Conservation (phyloP, 2,329 filamentous ascomycete genomes). For the Aspergillus novofumigatus region DNA sequence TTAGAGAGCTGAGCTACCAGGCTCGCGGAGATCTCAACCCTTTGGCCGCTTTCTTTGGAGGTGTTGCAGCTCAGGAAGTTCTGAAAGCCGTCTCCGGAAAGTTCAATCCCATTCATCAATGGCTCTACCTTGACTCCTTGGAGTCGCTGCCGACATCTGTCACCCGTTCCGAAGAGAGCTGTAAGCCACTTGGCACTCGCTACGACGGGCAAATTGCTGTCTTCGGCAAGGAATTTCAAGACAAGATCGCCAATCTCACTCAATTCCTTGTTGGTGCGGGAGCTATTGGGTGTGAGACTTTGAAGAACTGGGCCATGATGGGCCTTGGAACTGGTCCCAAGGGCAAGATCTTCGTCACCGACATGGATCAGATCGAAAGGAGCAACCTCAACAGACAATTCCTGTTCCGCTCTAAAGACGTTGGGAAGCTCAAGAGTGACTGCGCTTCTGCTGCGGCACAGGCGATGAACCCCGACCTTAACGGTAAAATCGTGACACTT, state of each 20-base stretch:
- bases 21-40: slow-evolving; percentile 85
- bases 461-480: slow-evolving; percentile 90
- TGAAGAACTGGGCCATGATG: slow-evolving; percentile 99
- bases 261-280: slow-evolving; percentile 95
- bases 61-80: slow-evolving; percentile 87
- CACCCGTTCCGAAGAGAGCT: slow-evolving; percentile 76
- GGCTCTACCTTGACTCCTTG: slow-evolving; percentile 96
- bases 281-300: slow-evolving; percentile 96
- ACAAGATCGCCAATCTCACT: slow-evolving; percentile 84
- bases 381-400: slow-evolving; percentile 98
- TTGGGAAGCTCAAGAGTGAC: slow-evolving; percentile 95
- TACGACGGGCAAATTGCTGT: slow-evolving; percentile 98
- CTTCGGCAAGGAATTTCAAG: slow-evolving; percentile 88
- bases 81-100: slow-evolving; percentile 97
- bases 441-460: slow-evolving; percentile 85
- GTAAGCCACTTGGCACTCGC: slow-evolving; percentile 76
- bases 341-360: slow-evolving; percentile 86
- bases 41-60: slow-evolving; percentile 93
- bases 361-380: slow-evolving; percentile 98
- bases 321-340: slow-evolving; percentile 83
- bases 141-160: slow-evolving; percentile 80
- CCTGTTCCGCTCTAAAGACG: slow-evolving; percentile 87
- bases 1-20: slow-evolving; percentile 92
- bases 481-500: slow-evolving; percentile 77
- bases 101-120: slow-evolving; percentile 92